Evolutionary conservation across 225 moss, liverwort and hornwort genomes (phyloP).

Genomic region (Straminergon stramineum): DNA sequence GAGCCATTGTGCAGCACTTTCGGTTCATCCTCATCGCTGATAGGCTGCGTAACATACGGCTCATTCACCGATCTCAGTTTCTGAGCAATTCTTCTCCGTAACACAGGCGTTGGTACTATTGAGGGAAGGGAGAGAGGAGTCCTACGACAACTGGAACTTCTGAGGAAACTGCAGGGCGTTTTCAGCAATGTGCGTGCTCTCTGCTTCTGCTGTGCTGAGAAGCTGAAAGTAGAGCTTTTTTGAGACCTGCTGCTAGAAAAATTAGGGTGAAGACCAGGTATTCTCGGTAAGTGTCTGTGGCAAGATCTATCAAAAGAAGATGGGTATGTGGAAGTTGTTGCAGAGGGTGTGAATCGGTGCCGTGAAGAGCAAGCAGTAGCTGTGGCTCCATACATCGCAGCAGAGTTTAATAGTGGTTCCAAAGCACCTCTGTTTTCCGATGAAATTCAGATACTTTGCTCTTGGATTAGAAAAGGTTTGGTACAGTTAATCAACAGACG

Average conservation of each 20-base stretch:
- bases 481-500: not conserved
- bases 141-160: conserved; percentile 5
- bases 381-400: conserved; percentile 30
- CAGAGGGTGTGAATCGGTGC: not conserved
- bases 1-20: not conserved
- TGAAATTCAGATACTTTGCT: not conserved
- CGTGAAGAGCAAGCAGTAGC: conserved; percentile 1
- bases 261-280: not conserved
- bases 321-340: not conserved
- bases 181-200: not conserved
- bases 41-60: conserved; percentile 14
- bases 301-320: not conserved
- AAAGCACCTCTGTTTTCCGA: not conserved
- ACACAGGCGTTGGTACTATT: not conserved
- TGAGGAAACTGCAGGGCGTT: not conserved
- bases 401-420: not conserved
- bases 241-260: not conserved
- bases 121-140: not conserved
- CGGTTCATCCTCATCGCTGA: conserved; percentile 3
- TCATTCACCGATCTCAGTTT: conserved; percentile 22
- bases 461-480: not conserved
- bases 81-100: not conserved
- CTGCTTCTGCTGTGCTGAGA: not conserved
- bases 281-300: not conserved
- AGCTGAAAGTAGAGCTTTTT: not conserved